Base-by-base conservation (phyloP, 2,329 filamentous ascomycete species). In the Penicillium sp. region DNA sequence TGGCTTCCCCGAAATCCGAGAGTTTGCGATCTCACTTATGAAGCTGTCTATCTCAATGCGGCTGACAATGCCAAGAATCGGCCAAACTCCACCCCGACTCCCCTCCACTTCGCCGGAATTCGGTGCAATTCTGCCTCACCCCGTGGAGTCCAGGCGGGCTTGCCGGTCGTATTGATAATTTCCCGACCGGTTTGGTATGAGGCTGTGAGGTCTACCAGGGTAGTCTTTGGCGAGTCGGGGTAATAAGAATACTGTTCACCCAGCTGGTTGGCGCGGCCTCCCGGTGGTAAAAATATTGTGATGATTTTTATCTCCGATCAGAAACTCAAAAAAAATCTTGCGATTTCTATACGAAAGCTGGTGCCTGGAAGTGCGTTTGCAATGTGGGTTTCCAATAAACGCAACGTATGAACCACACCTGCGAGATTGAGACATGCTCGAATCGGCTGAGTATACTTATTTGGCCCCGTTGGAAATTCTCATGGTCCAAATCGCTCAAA, bases 21-120 rank as follows among this genome's bases (percentile, higher is more conserved):
- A 53, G 5, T 7, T 28, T 16, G 22, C 6, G 28, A 25, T 45
- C 30, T 56, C 6, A 13, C 22, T 25, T n/a, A 19, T n/a, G 19
- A 55, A 16, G 51, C 33, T 13, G 8, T 49, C 30, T 13, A 14
- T 49, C 30, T 2, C n/a, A 10, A 10, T 2, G 19, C 19, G 19
- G 16, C 46, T 38, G 25, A 19, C 6, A 19, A 42, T 58, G 60
- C 59, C 51, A 64, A 64, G 59, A 66, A 26, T 66, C 67, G 67
- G 67, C 19, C 13, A 8, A 67, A 68, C 58, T 56, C 43, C 26
- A 55, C 26, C 46, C 67, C 66, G 66, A 65, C 30, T 19, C 19
- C 19, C 45, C 19, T 16, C 35, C 52, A 35, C 25, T 52, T 60
- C 61, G 56, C 49, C 57, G 61, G 53, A 6, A 14, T 11, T 57